These are phyloP conservation scores for Tulasnella sp. DNA, from an alignment of 768 basidiomycete genomes.

Conservation along the genomic window DNA sequence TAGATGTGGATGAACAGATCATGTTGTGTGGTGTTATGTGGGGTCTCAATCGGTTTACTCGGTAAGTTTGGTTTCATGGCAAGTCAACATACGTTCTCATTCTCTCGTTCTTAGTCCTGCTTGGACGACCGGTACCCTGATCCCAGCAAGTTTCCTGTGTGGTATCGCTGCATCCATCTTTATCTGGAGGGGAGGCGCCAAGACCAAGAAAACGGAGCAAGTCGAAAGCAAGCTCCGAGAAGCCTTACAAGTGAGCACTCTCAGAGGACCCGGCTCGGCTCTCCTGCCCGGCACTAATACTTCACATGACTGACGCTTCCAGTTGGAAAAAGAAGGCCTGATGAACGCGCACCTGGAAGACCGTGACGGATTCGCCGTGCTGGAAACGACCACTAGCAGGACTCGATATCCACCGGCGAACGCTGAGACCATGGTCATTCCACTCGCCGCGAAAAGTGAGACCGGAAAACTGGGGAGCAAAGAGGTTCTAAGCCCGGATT, in stretches of 20 bases:
- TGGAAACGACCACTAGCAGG: not conserved
- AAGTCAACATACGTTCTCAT: not conserved
- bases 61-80: constrained; percentile 36
- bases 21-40: constrained; percentile 79
- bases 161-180: constrained; percentile 69
- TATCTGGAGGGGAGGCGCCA: constrained; percentile 69
- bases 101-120: constrained; percentile 42
- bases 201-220: constrained; percentile 62
- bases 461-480: not conserved
- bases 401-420: constrained; percentile 1
- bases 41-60: constrained; percentile 65
- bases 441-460: not conserved
- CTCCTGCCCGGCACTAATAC: not conserved
- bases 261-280: not conserved
- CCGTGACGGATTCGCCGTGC: constrained; percentile 13
- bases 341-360: constrained; percentile 24
- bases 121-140: constrained; percentile 53
- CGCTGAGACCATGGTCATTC: constrained; percentile 22
- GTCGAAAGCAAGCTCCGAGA: constrained; percentile 58
- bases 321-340: constrained; percentile 30
- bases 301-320: not conserved
- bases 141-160: constrained; percentile 69
- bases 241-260: constrained; percentile 40
- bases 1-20: constrained; percentile 51
- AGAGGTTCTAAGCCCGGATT: not conserved